Conservation (phyloP, 805 yeast species). For the Ogataea henricii region DNA sequence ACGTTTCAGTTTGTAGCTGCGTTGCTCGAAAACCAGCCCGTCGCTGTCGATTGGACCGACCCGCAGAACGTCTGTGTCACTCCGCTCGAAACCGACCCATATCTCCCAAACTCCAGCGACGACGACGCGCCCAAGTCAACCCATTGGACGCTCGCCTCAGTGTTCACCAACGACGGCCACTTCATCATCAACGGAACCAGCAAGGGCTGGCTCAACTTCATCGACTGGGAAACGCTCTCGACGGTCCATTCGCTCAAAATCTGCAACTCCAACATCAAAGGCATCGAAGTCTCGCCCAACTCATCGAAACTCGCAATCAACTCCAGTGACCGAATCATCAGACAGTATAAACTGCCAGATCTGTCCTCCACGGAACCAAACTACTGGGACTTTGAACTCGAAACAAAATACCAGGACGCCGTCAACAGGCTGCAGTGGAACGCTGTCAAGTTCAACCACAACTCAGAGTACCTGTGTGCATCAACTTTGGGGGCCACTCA, state of each 20-base stretch:
- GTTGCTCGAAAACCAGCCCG: conserved; percentile 62
- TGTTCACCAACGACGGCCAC: conserved; percentile 54
- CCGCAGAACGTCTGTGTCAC: conserved; percentile 18
- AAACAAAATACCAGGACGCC: conserved; percentile 85
- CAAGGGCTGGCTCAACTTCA: conserved; percentile 72
- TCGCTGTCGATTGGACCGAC: conserved; percentile 44
- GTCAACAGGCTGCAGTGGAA: conserved; percentile 91
- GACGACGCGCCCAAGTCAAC: background rate
- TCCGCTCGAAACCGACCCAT: conserved; percentile 23
- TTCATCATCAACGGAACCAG: conserved; percentile 74
- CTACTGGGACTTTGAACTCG: conserved; percentile 53
- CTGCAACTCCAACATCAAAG: conserved; percentile 72
- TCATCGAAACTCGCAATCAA: conserved; percentile 69
- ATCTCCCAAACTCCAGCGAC: conserved; percentile 8
- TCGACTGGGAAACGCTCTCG: conserved; percentile 31
- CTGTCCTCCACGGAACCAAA: conserved; percentile 8
- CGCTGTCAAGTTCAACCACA: conserved; percentile 69
- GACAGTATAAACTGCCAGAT: conserved; percentile 56
- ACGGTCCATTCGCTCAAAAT: conserved; percentile 49
- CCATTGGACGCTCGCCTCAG: conserved; percentile 51
- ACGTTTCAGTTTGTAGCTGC: conserved; percentile 59
- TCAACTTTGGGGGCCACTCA: conserved; percentile 87
- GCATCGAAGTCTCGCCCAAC: conserved; percentile 57
- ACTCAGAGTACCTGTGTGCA: conserved; percentile 84
- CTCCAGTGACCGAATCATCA: conserved; percentile 72